A percentile compares a stretch with the other conserved stretches of the same genome.
Conservation (phyloP, 1,284 basidiomycete genomes). For the Fistulinella cinereoalba region DNA sequence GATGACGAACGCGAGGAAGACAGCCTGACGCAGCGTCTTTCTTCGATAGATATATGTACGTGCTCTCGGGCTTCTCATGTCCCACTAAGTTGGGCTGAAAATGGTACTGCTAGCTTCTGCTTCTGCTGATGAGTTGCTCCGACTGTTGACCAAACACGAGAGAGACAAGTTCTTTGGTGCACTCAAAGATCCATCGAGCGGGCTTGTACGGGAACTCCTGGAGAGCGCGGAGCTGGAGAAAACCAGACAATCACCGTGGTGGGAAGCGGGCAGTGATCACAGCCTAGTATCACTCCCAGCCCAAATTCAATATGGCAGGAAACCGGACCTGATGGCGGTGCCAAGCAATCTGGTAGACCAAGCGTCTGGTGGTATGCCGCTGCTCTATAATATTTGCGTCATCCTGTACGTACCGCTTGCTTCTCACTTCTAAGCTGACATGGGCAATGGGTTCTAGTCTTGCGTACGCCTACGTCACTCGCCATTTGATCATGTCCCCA, state of each 20-base stretch:
- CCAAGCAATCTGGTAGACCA: constrained; percentile 47
- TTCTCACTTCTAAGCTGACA: background rate
- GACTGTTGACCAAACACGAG: constrained; percentile 55
- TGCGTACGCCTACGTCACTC: constrained; percentile 62
- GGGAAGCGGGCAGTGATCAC: constrained; percentile 40
- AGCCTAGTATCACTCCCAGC: background rate
- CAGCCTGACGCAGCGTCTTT: constrained; percentile 52
- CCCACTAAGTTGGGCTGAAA: too few relatives aligned
- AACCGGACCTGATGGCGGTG: constrained; percentile 48
- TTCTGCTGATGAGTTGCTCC: constrained; percentile 63
- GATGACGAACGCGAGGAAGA: constrained; percentile 43
- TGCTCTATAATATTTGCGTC: constrained; percentile 64
- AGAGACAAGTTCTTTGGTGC: constrained; percentile 56
- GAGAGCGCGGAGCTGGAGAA: constrained; percentile 51
- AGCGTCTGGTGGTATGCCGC: constrained; percentile 39
- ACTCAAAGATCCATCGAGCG: constrained; percentile 57
- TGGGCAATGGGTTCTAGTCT: constrained; percentile 41
- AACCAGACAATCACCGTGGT: constrained; percentile 60
- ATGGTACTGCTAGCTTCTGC: constrained; percentile 50
- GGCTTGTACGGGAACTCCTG: constrained; percentile 57
- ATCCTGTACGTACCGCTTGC: constrained; percentile 51
- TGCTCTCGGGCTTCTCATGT: too few relatives aligned
- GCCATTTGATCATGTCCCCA: constrained; percentile 57
- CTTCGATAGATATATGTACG: constrained; percentile 61
- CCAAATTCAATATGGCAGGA: constrained; percentile 33